A percentile compares a stretch with the other conserved stretches of the same genome.
phyloP scores from a whole-genome alignment of 2,329 filamentous ascomycete species.

The Epichloe brachyelytri region DNA sequence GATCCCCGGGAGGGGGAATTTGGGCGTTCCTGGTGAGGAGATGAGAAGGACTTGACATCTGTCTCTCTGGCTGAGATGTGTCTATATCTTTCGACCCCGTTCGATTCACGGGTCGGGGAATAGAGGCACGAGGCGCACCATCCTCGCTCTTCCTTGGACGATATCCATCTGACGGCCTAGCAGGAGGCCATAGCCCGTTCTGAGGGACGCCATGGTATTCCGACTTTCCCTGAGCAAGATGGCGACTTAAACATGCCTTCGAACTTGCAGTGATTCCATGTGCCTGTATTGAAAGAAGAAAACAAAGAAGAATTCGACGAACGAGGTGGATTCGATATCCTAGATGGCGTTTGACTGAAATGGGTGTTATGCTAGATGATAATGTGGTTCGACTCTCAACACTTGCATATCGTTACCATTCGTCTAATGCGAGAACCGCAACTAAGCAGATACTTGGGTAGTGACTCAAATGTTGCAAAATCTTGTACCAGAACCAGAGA shows the following conservation, averaged over 20 bases:
- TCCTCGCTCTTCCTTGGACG: conserved; percentile 17
- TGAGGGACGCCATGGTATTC: conserved; percentile 30
- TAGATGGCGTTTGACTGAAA: neutral
- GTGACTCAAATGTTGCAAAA: neutral
- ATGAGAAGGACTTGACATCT: conserved; percentile 9
- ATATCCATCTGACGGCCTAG: conserved; percentile 25
- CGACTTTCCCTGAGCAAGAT: conserved; percentile 13
- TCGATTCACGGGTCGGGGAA: conserved; percentile 14
- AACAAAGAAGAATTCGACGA: too few species aligned
- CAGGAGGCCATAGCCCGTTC: conserved; percentile 26
- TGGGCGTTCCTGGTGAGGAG: conserved; percentile 13
- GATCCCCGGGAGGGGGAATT: conserved; percentile 11
- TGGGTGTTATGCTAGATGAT: neutral
- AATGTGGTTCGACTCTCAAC: neutral
- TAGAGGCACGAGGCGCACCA: conserved; percentile 7
- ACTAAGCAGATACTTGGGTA: neutral
- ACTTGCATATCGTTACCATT: neutral
- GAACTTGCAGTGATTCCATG: neutral
- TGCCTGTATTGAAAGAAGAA: neutral
- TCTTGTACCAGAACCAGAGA: neutral
- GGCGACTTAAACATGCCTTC: conserved; percentile 10
- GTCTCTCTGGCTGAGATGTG: conserved; percentile 8
- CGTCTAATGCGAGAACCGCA: neutral
- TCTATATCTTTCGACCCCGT: conserved; percentile 12
- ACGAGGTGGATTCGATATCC: too few species aligned